Evolutionary conservation across 495 filamentous ascomycete genomes (phyloP), one percentile per base, ranked within the genome.

Genomic region (Aspergillus coremiiformis): DNA sequence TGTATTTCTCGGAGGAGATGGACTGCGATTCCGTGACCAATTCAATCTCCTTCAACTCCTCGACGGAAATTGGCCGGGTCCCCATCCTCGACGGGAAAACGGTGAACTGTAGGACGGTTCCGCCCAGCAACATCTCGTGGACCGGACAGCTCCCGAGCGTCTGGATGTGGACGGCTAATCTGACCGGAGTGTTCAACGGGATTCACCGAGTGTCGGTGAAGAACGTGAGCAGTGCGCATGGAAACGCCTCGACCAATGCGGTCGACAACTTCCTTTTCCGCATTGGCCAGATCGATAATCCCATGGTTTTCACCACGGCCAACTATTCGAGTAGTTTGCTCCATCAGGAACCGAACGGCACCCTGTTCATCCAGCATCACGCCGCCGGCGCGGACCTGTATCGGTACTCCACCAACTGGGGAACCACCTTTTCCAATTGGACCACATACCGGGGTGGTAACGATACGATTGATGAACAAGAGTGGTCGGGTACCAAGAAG

Each of bases 1-100:
- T 88, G 6, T 75, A 81, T 46, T 88, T 82, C 67, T 83, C 80
- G 4, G 66, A 67, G 1, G 56, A 71, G 42, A 87, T 86, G 84
- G 69, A 82, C 57, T 87, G 84, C 64, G 62, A 77, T 5, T 61
- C 61, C 0, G 66, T 85, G 1, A 77, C 63, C 21, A 58, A 74
- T 2, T 62, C 68, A 1, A 64, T 86, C 17, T 60, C 64, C 1
- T 52, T 86, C 39, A 69, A 77, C 26, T 85, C 84, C 27, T 72
- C 70, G 0, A 82, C 71, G 2, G 71, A 75, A 19, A 47, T 49
- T 19, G 70, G 70, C 11, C 51, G 65, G 19, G 53, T 53, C 0
- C 69, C 80, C 5, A 60, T 58, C 0, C 21, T 82, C 2, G 70
- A 74, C 21, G 32, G 32, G 1, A 52, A 57, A 10, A 76, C 63